Evolutionary conservation across 176 grass and related monocot genomes (phyloP), one percentile per base, ranked within the genome.

Genomic region (Hyparrhenia diplandra): DNA sequence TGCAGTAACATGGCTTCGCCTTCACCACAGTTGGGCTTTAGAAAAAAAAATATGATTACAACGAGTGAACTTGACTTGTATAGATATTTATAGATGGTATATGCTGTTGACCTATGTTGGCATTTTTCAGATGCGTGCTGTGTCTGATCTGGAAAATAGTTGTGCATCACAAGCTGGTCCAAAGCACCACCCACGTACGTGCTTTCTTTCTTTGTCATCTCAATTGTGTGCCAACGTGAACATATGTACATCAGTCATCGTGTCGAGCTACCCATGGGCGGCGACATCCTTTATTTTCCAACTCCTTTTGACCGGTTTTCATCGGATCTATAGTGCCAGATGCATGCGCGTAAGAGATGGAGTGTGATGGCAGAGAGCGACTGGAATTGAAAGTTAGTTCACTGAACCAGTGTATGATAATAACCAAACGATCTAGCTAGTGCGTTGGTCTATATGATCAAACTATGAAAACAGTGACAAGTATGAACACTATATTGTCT

Each of bases 231-330:
- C 55, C 52, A 29, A 72, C 18, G 51, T 64, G 64, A 71, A 39
- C 8, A 14, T 13, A 61, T 34, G 52, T 71, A 52, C 24, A 85
- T 89, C 71, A 76, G n/a, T 5, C 32, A 42, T 80, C 40, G 60
- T 75, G 82, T 64, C 70, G 65, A 62, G 76, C 74, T 55, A 67
- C 29, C 36, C n/a, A 71, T 67, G 60, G 60, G 37, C 42, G 78
- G 64, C 34, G 69, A 20, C 58, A n/a, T 41, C 18, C 45, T 29
- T 36, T 27, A 10, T 67, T 76, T 84, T 69, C 25, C 21, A 49
- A 75, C 52, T 85, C 29, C 79, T 71, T 69, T 81, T 85, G 87
- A 81, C 80, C 47, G 20, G 17, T 10, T 67, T 16, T 35, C 29
- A 30, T 45, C 25, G 64, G 1, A 82, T 18, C 58, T 46, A 11